Percentiles rank a stretch among this genome's conserved stretches.
These are phyloP conservation scores for Linum tenue DNA, from an alignment of 345 rosid species.

Conservation along the genomic window DNA sequence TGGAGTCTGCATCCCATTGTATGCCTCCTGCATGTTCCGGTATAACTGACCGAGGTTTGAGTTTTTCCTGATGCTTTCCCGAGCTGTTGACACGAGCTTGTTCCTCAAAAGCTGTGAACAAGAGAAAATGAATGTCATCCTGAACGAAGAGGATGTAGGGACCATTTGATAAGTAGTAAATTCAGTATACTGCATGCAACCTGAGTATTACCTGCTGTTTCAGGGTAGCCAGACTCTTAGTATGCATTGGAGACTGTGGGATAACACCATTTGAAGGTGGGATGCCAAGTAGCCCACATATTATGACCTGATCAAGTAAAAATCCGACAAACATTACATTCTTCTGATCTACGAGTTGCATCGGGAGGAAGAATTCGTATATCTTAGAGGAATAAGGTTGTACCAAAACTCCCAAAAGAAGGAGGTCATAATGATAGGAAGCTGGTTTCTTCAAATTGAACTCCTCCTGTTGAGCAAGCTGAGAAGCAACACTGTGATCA, in stretches of 20 bases:
- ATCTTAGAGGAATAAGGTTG: conserved; percentile 10
- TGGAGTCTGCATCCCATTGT: conserved; percentile 87
- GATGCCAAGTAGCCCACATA: conserved; percentile 89
- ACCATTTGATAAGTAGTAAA: not conserved
- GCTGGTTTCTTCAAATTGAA: conserved; percentile 83
- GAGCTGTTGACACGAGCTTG: conserved; percentile 60
- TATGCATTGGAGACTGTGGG: conserved; percentile 93
- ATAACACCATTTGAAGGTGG: conserved; percentile 98
- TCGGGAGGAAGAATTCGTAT: not conserved
- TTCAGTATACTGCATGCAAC: conserved; percentile 1
- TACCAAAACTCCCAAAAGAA: conserved; percentile 86
- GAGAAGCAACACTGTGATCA: conserved; percentile 91
- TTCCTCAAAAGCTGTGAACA: conserved; percentile 64
- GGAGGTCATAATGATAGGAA: conserved; percentile 81
- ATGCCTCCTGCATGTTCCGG: conserved; percentile 70
- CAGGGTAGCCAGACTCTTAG: conserved; percentile 26
- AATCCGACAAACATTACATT: conserved; percentile 7
- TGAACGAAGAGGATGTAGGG: not conserved
- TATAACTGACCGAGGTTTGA: conserved; percentile 77
- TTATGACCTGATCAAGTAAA: conserved; percentile 41
- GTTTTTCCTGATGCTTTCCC: conserved; percentile 51
- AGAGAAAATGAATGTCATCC: not conserved
- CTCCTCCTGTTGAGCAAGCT: conserved; percentile 88
- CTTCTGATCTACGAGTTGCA: not conserved
- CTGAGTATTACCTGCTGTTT: conserved; percentile 64